A percentile compares a stretch with the other conserved stretches of the same genome.
Conservation (phyloP, 805 yeast genomes). For the Ogataea pignaliae region DNA sequence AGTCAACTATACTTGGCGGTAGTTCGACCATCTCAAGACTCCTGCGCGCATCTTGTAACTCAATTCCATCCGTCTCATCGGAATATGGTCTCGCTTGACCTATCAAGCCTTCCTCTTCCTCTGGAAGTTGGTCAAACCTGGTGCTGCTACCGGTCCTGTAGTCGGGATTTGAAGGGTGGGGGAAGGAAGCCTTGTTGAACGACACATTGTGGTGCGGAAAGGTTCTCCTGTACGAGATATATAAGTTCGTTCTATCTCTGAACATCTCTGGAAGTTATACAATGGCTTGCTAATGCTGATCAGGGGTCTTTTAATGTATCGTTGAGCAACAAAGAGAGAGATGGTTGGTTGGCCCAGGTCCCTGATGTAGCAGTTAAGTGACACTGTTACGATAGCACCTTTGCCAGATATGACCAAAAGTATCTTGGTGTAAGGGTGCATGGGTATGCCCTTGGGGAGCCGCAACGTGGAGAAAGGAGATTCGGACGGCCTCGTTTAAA, state of each 20-base stretch:
- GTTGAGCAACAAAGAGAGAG: too few species aligned
- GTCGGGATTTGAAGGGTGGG: not conserved
- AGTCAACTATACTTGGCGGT: conserved; percentile 77
- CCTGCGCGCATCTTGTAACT: conserved; percentile 14
- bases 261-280: too few species aligned
- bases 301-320: too few species aligned
- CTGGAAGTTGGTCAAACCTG: conserved; percentile 36
- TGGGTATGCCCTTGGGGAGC: too few species aligned
- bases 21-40: conserved; percentile 58
- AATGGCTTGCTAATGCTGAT: too few species aligned
- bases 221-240: conserved; percentile 82
- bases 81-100: conserved; percentile 13
- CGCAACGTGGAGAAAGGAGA: too few species aligned
- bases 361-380: too few species aligned
- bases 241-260: conserved; percentile 91
- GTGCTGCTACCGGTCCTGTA: not conserved
- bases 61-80: conserved; percentile 9
- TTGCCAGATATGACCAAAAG: too few species aligned
- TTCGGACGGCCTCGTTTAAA: too few species aligned
- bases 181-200: conserved; percentile 10
- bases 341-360: too few species aligned
- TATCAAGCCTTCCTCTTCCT: conserved; percentile 61
- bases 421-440: too few species aligned
- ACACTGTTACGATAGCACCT: too few species aligned
- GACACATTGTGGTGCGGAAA: conserved; percentile 58